These are phyloP conservation scores for Pelargonium exstipulatum DNA, from an alignment of 441 rosid species.

Conservation along the genomic window DNA sequence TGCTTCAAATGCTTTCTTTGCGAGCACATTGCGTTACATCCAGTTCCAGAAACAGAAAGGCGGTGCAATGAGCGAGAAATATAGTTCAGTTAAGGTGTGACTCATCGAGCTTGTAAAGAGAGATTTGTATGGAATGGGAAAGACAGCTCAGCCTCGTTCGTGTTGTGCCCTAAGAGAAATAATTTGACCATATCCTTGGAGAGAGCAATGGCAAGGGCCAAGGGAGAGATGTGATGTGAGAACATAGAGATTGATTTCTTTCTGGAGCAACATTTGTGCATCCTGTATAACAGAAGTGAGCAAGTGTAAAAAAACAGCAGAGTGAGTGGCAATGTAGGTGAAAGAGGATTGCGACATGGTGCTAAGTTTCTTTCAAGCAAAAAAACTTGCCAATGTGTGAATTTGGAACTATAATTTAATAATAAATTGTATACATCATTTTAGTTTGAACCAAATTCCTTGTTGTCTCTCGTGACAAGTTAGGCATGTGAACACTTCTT, in stretches of 20 bases:
- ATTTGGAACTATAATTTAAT: not conserved
- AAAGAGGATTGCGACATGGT: not conserved
- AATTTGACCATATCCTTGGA: not conserved
- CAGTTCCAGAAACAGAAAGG: constrained; percentile 97
- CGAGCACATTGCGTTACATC: constrained; percentile 67
- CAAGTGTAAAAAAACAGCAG: not conserved
- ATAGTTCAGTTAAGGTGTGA: constrained; percentile 65
- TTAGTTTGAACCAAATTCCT: no score
- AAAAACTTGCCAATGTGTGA: not conserved
- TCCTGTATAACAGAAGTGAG: not conserved
- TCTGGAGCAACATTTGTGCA: not conserved
- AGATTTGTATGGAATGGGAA: not conserved
- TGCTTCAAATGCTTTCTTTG: constrained; percentile 67
- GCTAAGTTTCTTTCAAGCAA: not conserved
- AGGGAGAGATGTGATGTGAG: not conserved
- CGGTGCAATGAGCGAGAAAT: constrained; percentile 70
- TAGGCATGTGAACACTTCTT: no score
- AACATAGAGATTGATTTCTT: not conserved
- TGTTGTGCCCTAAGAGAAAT: not conserved
- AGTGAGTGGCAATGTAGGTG: not conserved
- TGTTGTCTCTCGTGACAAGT: no score
- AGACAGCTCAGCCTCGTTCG: constrained; percentile 14
- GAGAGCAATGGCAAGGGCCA: no score
- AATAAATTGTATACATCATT: no score
- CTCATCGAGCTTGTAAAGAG: not conserved